These are phyloP conservation scores for Claviceps capensis DNA, from an alignment of 2,329 filamentous ascomycete genomes.

Conservation along the genomic window DNA sequence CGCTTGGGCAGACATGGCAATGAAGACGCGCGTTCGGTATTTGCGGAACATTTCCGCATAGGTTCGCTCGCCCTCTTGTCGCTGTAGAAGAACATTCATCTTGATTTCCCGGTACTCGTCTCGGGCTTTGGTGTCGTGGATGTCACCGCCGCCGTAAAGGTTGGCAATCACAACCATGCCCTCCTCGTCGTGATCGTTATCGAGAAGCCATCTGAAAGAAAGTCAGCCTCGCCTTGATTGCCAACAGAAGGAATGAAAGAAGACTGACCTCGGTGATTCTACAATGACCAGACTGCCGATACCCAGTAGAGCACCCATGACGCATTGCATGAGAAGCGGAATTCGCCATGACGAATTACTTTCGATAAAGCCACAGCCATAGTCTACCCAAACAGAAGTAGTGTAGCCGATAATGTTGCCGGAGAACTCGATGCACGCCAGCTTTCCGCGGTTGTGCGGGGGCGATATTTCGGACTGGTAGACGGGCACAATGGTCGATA, in stretches of 20 bases:
- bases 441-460: constrained; percentile 85
- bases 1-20: constrained; percentile 95
- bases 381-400: constrained; percentile 96
- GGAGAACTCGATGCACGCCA: constrained; percentile 96
- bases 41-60: constrained; percentile 91
- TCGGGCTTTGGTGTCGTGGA: constrained; percentile 81
- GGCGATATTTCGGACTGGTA: constrained; percentile 95
- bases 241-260: neutral
- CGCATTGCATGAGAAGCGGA: constrained; percentile 80
- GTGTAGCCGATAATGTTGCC: constrained; percentile 95
- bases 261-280: constrained; percentile 72
- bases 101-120: constrained; percentile 98
- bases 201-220: constrained; percentile 68
- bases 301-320: constrained; percentile 81
- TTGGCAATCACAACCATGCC: constrained; percentile 98
- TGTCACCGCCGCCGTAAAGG: constrained; percentile 87
- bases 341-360: constrained; percentile 81
- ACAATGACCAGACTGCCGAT: constrained; percentile 85
- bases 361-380: constrained; percentile 84
- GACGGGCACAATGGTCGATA: constrained; percentile 84
- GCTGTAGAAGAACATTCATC: constrained; percentile 86
- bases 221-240: neutral
- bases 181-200: constrained; percentile 96
- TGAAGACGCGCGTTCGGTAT: constrained; percentile 85
- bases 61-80: constrained; percentile 86